These are phyloP conservation scores for Plenodomus lindquistii DNA, from an alignment of 2,329 filamentous ascomycete species.

Conservation along the genomic window DNA sequence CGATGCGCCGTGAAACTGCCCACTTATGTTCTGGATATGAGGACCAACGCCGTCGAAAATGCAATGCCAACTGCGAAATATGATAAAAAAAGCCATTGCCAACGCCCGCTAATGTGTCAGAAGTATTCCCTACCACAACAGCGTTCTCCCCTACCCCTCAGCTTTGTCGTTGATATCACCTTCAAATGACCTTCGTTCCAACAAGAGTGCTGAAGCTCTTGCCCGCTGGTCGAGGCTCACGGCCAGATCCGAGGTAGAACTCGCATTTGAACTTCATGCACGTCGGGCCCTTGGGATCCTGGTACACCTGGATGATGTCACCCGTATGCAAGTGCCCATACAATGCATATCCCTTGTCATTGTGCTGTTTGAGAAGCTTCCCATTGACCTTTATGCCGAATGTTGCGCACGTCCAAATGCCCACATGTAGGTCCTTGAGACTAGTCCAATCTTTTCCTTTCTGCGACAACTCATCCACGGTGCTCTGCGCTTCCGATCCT, in stretches of 20 bases:
- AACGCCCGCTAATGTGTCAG: neutral
- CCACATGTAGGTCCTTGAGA: conserved; percentile 62
- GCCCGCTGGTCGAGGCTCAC: conserved; percentile 28
- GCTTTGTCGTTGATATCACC: neutral
- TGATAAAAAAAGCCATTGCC: neutral
- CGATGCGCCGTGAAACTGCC: neutral
- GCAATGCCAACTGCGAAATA: neutral
- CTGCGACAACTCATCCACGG: conserved; percentile 47
- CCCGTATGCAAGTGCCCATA: conserved; percentile 74
- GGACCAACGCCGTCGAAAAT: neutral
- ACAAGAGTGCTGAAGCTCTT: conserved; percentile 29
- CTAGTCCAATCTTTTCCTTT: conserved; percentile 58
- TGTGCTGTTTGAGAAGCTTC: conserved; percentile 62
- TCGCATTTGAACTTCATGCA: conserved; percentile 50
- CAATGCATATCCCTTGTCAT: conserved; percentile 55
- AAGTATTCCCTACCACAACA: no score
- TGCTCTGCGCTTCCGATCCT: conserved; percentile 70
- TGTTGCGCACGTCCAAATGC: conserved; percentile 79
- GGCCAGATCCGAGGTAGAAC: conserved; percentile 47
- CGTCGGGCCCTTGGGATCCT: conserved; percentile 44
- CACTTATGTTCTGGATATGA: neutral
- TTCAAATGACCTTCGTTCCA: conserved; percentile 16
- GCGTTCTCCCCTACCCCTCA: no score
- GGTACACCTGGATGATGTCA: conserved; percentile 76
- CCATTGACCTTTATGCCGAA: conserved; percentile 78